Evolutionary conservation across 2,329 filamentous ascomycete genomes (phyloP), one percentile per base, ranked within the genome.

Genomic region (Diaporthe sp.): DNA sequence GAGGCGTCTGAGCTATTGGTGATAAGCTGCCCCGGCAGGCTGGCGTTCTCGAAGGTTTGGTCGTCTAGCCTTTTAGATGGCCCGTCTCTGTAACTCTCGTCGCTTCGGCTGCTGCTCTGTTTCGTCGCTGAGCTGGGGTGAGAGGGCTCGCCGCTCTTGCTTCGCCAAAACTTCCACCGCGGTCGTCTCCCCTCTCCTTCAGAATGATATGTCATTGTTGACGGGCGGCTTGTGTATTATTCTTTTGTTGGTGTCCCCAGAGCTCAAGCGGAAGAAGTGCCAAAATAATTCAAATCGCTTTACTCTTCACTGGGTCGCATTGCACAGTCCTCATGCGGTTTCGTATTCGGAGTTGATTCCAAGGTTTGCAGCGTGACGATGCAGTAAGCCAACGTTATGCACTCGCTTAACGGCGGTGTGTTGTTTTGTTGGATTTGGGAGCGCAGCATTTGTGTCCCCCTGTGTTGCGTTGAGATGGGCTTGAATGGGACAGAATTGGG

Each of bases 111-210:
- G 31, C 9, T 39, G 65, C 34, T 70, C 31, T 70, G 65, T 31
- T 70, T 70, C 6, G 34, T 6, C 3, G 49, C 10, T 34, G n/a
- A 28, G 34, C 25, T 6, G 2, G 49, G 4, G 2, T 55, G 65
- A 22, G 65, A 55, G 15, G 25, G 8, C 2, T 55, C 49, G 47
- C 65, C 34, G 34, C 34, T 55, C 17, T 55, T 55, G 34, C 6
- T 55, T 34, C 65, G 31, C 65, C 65, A 70, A 13, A 70, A 70
- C 2, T 42, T 70, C 65, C 65, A 70, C n/a, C 65, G 65, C 31
- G 49, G 65, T 25, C 49, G 34, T 25, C 17, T 70, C 3, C 13
- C 34, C 8, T 55, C 65, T 12, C 8, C 2, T 55, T 70, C 65
- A 1, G 65, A 53, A 20, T 70, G 10, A 20, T 55, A 55, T 28